These are phyloP conservation scores for Hibiscus syriacus DNA, from an alignment of 345 rosid genomes.

Conservation along the genomic window DNA sequence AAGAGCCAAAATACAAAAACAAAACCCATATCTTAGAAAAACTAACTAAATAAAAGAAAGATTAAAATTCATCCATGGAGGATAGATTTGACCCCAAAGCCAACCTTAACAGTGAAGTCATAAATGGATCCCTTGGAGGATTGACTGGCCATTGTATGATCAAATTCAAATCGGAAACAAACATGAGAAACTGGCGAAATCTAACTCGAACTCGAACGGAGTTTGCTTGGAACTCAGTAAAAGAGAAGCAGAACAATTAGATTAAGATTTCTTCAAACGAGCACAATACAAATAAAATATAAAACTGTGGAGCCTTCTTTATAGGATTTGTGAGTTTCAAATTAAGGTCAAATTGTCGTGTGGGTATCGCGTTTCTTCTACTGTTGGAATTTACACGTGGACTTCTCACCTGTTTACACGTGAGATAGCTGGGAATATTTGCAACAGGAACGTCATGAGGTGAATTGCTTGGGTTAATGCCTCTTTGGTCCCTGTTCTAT, in stretches of 20 bases:
- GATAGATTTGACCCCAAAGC: neutral
- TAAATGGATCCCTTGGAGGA: conserved; percentile 43
- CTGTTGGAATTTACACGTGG: too few species aligned
- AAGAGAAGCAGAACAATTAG: neutral
- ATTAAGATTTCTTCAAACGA: neutral
- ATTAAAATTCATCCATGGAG: neutral
- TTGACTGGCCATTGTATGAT: conserved; percentile 50
- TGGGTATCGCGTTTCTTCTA: too few species aligned
- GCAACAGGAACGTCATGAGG: too few species aligned
- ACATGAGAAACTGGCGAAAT: neutral
- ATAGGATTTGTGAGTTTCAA: neutral
- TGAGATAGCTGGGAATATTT: too few species aligned
- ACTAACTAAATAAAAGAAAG: neutral
- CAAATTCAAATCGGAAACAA: conserved; percentile 32
- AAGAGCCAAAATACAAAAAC: too few species aligned
- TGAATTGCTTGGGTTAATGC: too few species aligned
- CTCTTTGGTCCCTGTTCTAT: too few species aligned
- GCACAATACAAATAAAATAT: neutral
- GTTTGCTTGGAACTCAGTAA: conserved; percentile 13
- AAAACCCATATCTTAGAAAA: neutral
- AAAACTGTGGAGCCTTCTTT: neutral
- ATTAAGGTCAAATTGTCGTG: too few species aligned
- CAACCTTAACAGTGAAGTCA: too few species aligned
- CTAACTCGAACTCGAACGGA: too few species aligned
- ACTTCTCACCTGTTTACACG: too few species aligned